Evolutionary conservation across 1,139 yeast genomes (phyloP), one percentile per base, ranked within the genome.

Genomic region (Taphrina wiesneri): DNA sequence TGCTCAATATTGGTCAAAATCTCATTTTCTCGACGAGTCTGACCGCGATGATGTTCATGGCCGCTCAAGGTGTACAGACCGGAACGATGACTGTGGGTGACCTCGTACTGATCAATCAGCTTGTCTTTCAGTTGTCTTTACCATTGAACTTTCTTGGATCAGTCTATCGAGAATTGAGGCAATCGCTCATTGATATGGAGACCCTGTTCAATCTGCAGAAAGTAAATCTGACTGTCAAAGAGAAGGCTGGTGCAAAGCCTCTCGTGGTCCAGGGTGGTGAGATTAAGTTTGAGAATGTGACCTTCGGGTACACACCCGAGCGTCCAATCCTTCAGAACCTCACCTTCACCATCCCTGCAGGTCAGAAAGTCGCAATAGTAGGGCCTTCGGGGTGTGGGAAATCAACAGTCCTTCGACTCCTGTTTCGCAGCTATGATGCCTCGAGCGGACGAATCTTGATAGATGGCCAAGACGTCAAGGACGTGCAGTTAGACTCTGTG

Each of bases 11-110:
- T 0, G 99, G 99, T 3, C 99, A 93, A 77, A 92, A 90, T 75
- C 75, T 91, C 65, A 93, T 93, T 34, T 93, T 95, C 77, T 89
- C 98, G 0, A 77, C 89, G 46, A 98, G 99, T 0, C 80, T 95
- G 71, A 93, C 99, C 0, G 91, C 87, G 1, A 93, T 95, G 96
- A 95, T 93, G 99, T 93, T 89, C 75, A 87, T 93, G 96, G 98
- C 97, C n/a, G 91, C 97, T 73, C 85, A 86, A 68, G 98, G 98
- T 34, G 96, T 93, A 15, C 86, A 91, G 13, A 77, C 83, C 2
- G 97, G 97, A 0, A 77, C 85, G 0, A 80, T 93, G 68, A 87
- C 96, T 1, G 98, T 95, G 19, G 99, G 99, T 70, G 99, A 93
- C 75, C 80, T 93, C 73, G 99, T 93, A n/a, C 81, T 95, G 70